Evolutionary conservation across 495 filamentous ascomycete species (phyloP).

Genomic region (Amphirosellinia nigrospora): DNA sequence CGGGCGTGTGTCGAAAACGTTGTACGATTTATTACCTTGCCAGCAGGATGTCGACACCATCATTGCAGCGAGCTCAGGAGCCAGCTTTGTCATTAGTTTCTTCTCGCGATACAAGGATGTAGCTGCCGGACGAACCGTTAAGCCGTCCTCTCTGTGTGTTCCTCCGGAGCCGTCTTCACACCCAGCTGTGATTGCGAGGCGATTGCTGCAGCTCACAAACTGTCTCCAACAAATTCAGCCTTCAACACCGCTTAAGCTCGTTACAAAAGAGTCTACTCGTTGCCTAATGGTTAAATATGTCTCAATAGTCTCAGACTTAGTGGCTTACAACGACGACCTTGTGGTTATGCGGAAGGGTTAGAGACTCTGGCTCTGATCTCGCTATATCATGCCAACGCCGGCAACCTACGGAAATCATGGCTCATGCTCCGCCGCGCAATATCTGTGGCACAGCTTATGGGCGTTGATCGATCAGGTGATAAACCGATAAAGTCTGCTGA

Average conservation of each 20-base stretch:
- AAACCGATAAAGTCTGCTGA: conserved; percentile 43
- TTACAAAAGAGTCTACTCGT: conserved; percentile 39
- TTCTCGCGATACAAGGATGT: conserved; percentile 35
- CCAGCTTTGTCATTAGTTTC: conserved; percentile 41
- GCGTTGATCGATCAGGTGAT: conserved; percentile 41
- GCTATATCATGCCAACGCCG: conserved; percentile 50
- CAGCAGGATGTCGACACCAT: conserved; percentile 48
- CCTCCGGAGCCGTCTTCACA: conserved; percentile 46
- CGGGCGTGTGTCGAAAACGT: conserved; percentile 38
- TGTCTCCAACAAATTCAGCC: conserved; percentile 55
- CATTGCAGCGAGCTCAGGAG: conserved; percentile 32
- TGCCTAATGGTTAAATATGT: conserved; percentile 44
- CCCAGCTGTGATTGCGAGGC: conserved; percentile 52
- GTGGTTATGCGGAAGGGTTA: conserved; percentile 53
- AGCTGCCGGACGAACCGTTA: conserved; percentile 34
- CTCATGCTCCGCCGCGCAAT: conserved; percentile 49
- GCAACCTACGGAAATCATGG: conserved; percentile 55
- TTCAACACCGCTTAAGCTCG: conserved; percentile 32
- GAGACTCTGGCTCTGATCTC: conserved; percentile 47
- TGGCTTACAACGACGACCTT: conserved; percentile 58
- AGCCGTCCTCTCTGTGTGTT: conserved; percentile 33
- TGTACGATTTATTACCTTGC: conserved; percentile 47
- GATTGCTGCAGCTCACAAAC: conserved; percentile 53
- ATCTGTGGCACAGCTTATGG: conserved; percentile 53
- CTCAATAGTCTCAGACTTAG: conserved; percentile 44